These are phyloP conservation scores for Gnomoniopsis smithogilvyi DNA, from an alignment of 2,329 filamentous ascomycete genomes.

Conservation along the genomic window DNA sequence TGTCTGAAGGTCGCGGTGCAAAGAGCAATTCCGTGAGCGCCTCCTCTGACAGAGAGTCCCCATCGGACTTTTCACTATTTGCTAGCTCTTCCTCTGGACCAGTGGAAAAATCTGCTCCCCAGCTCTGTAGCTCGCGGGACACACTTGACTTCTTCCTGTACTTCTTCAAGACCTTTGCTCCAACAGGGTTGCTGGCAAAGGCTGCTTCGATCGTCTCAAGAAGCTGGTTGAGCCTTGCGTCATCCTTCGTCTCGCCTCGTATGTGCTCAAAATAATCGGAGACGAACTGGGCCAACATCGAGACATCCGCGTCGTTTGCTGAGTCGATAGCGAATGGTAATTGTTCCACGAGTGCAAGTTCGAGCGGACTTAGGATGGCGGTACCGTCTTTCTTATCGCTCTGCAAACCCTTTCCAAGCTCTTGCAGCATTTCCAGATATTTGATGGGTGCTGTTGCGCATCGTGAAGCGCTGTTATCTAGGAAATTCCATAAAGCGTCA, in stretches of 20 bases:
- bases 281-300: slow-evolving; percentile 55
- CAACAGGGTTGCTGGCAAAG: slow-evolving; percentile 12
- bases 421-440: slow-evolving; percentile 70
- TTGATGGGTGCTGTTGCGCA: slow-evolving; percentile 76
- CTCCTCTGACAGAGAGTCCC: slow-evolving; percentile 24
- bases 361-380: slow-evolving; percentile 57
- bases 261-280: slow-evolving; percentile 54
- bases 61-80: slow-evolving; percentile 23
- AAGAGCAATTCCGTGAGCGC: slow-evolving; percentile 52
- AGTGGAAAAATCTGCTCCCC: slow-evolving; percentile 16
- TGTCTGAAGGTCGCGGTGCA: slow-evolving; percentile 40
- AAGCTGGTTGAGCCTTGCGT: neutral
- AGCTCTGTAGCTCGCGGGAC: slow-evolving; percentile 16
- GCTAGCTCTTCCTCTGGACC: slow-evolving; percentile 13
- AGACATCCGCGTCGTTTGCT: slow-evolving; percentile 38
- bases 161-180: slow-evolving; percentile 14
- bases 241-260: slow-evolving; percentile 46
- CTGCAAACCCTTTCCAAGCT: slow-evolving; percentile 37
- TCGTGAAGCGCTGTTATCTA: slow-evolving; percentile 80
- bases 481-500: slow-evolving; percentile 57
- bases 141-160: slow-evolving; percentile 7
- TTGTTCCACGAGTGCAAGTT: slow-evolving; percentile 73
- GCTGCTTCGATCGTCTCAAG: slow-evolving; percentile 7
- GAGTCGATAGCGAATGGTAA: slow-evolving; percentile 64
- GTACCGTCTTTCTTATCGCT: slow-evolving; percentile 28